Evolutionary conservation across 306 rosid genomes (phyloP).

Genomic region (Citrullus colocynthis): DNA sequence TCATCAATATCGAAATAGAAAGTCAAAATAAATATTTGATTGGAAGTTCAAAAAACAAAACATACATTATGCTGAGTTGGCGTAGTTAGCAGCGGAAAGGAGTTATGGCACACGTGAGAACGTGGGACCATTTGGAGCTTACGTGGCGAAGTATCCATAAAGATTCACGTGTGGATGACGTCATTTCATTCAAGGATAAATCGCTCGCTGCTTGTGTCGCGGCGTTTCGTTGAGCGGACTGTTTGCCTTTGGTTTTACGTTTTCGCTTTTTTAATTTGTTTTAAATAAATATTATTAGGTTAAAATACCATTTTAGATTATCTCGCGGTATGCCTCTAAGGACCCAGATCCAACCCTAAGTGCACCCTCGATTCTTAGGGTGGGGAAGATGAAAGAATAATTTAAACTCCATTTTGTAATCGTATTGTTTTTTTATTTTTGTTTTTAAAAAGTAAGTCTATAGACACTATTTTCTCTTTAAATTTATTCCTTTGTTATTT

Average conservation of each 20-base stretch:
- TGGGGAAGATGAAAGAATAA: too few relatives aligned
- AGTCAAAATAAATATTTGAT: not conserved
- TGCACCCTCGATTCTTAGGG: too few relatives aligned
- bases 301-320: too few relatives aligned
- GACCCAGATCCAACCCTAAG: too few relatives aligned
- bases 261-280: too few relatives aligned
- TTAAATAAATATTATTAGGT: too few relatives aligned
- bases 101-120: constrained; percentile 54
- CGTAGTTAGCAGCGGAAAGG: not conserved
- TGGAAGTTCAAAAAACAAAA: not conserved
- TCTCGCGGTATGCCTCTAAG: fast-evolving
- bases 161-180: constrained; percentile 67
- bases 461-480: too few relatives aligned
- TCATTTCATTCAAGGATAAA: constrained; percentile 12
- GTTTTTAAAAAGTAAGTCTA: too few relatives aligned
- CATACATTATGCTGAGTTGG: not conserved
- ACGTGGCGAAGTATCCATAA: constrained; percentile 4
- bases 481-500: too few relatives aligned
- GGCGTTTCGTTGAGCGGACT: constrained; percentile 51
- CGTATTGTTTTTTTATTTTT: too few relatives aligned
- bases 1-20: not conserved
- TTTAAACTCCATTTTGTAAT: too few relatives aligned
- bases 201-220: constrained; percentile 38
- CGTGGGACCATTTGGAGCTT: constrained; percentile 29
- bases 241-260: constrained; percentile 16